Evolutionary conservation across 2,329 filamentous ascomycete genomes (phyloP).

Genomic region (Arthrobotrys iridis): DNA sequence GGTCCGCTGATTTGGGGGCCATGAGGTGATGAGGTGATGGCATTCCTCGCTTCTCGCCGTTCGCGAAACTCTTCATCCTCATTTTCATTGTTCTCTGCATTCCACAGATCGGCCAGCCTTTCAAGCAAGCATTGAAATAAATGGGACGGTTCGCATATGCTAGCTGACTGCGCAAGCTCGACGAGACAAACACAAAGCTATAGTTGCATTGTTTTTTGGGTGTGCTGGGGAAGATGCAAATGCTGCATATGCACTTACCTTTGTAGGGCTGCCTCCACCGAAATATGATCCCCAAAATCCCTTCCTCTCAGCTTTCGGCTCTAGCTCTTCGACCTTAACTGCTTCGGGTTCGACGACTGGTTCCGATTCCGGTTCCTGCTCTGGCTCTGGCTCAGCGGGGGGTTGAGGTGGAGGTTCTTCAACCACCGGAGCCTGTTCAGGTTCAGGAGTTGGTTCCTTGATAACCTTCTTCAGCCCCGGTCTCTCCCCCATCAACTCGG

Average conservation of each 20-base stretch:
- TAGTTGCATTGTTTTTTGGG: not conserved
- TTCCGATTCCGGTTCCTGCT: not conserved
- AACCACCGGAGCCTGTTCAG: constrained; percentile 8
- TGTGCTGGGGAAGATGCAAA: not conserved
- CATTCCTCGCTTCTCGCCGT: constrained; percentile 31
- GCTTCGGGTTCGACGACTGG: constrained; percentile 16
- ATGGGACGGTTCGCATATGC: not conserved
- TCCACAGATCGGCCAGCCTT: not conserved
- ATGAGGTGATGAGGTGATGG: not conserved
- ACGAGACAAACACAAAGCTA: not conserved
- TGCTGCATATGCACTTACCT: constrained; percentile 28
- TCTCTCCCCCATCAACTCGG: constrained; percentile 38
- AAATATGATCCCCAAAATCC: constrained; percentile 53
- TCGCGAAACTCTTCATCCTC: not conserved
- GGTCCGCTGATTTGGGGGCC: not conserved
- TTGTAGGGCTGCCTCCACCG: constrained; percentile 21
- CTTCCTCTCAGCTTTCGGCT: constrained; percentile 21
- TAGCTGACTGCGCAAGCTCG: not conserved
- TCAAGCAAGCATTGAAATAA: not conserved
- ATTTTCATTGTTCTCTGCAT: constrained; percentile 3
- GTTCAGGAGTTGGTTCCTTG: constrained; percentile 30
- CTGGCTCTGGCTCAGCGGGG: constrained; percentile 4
- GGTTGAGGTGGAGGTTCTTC: constrained; percentile 19
- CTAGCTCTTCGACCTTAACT: constrained; percentile 26
- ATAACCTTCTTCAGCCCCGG: constrained; percentile 7